Conservation (phyloP, 192 early-diverging fungal species). For the Coemansia erecta region DNA sequence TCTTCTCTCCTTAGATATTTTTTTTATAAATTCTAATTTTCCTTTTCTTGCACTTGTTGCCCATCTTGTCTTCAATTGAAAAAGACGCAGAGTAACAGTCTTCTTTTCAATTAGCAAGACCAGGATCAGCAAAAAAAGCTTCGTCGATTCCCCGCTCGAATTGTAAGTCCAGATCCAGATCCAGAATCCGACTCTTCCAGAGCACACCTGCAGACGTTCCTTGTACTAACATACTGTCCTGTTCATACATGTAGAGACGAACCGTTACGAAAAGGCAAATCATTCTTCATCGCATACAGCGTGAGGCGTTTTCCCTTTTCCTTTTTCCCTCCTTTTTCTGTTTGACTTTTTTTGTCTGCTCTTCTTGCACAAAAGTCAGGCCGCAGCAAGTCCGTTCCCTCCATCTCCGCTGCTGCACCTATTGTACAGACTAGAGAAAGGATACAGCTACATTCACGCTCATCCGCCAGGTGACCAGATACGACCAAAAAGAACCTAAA, state of each 20-base stretch:
- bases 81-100: constrained; percentile 6
- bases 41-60: constrained; percentile 6
- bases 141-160: constrained; percentile 4
- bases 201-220: too few species aligned
- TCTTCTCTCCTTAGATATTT: constrained; percentile 3
- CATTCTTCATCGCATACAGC: background rate
- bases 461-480: background rate
- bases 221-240: background rate
- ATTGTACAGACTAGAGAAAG: background rate
- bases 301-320: background rate
- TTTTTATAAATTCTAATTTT: constrained; percentile 2
- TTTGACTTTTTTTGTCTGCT: background rate
- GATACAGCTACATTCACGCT: background rate
- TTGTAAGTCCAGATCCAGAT: background rate
- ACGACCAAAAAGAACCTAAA: background rate
- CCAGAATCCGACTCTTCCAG: too few species aligned
- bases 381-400: too few species aligned
- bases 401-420: background rate
- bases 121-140: constrained; percentile 8
- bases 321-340: constrained; percentile 4
- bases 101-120: constrained; percentile 15
- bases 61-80: constrained; percentile 30
- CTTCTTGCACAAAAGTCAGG: too few species aligned
- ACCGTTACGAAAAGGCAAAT: constrained; percentile 13
- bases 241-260: constrained; percentile 36